Base-by-base conservation (phyloP, 768 basidiomycete genomes). In the Boletus patriciae region DNA sequence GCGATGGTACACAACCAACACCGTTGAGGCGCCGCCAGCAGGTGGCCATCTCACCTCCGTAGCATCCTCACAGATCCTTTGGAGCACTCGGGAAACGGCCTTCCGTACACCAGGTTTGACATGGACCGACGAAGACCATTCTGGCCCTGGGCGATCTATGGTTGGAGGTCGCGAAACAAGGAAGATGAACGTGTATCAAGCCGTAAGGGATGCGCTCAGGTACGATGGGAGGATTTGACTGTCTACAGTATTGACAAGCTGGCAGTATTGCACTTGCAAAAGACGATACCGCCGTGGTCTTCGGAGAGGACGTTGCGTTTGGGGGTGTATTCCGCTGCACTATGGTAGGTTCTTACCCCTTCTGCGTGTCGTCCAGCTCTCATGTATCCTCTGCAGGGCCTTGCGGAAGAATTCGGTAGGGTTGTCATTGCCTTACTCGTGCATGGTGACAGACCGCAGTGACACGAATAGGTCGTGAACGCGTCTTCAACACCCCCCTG, bases 151-250 rank as follows among this genome's bases (percentile, higher is more conserved):
- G 46, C 74, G 71, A 42, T 74, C 74, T 36, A 78, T 83, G 38
- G 74, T 87, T 15, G 90, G 84, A 19, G 91, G 90, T 16, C 82
- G 90, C 49, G 90, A 93, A 73, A 95, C 92, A 21, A 83, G 92
- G 62, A 94, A 94, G 76, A 96, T 96, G 93, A 98, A 98, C 69
- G 77, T 88, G 62, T 97, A 94, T 72, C 94, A 97, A 69, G 91
- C 95, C 2, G 83, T 98, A 15, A 81, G 95, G 46, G 93, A 96
- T 69, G 93, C 92, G 3, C 83, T 97, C 77, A 88, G 87, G 90
- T 88, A 64, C 48, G 74, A 62, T 25, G 25, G 25, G 31, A 49
- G 45, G 7, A 7, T 18, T 37, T 21, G 12, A 38, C 21, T 3
- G 18, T 47, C 44, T 29, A 6, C 12, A 12, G 11, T 60, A 11